A percentile compares a stretch with the other conserved stretches of the same genome.
Conservation (phyloP, 1,139 yeast species). For the Saccharomyces hybrid region DNA sequence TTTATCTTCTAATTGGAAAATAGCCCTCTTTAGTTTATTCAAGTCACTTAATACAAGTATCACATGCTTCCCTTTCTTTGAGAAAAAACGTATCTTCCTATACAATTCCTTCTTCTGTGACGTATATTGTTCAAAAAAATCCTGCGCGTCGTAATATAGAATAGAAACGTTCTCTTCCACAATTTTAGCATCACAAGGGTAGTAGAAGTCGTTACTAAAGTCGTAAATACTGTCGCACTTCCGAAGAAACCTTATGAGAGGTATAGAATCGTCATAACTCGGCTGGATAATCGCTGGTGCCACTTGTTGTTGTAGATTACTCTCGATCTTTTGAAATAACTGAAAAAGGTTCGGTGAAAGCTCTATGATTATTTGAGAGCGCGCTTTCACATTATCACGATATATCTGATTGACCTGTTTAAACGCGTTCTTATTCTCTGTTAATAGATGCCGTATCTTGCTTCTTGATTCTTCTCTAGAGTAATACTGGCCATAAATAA, state of each 20-base stretch:
- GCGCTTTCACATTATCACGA: slow-evolving; percentile 44
- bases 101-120: slow-evolving; percentile 24
- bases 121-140: slow-evolving; percentile 36
- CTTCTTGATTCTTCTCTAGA: slow-evolving; percentile 18
- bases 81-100: slow-evolving; percentile 18
- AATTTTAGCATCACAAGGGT: slow-evolving; percentile 42
- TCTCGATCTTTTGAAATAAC: slow-evolving; percentile 12
- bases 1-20: slow-evolving; percentile 42
- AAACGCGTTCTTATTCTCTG: slow-evolving; percentile 28
- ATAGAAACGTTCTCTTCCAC: slow-evolving; percentile 40
- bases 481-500: slow-evolving; percentile 9
- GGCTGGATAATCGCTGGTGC: slow-evolving; percentile 26
- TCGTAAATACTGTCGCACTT: slow-evolving; percentile 38
- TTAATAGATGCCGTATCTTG: slow-evolving; percentile 9
- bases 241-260: slow-evolving; percentile 32
- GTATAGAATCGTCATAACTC: slow-evolving; percentile 18
- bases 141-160: slow-evolving; percentile 42
- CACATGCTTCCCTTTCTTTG: slow-evolving; percentile 23
- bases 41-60: slow-evolving; percentile 46
- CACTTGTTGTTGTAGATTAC: slow-evolving; percentile 22
- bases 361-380: slow-evolving; percentile 43
- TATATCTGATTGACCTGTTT: slow-evolving; percentile 45
- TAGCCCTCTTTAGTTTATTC: slow-evolving; percentile 38
- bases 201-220: slow-evolving; percentile 41
- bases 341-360: slow-evolving; percentile 27